A percentile compares a stretch with the other conserved stretches of the same genome.
These are phyloP conservation scores for Boletus mariae DNA, from an alignment of 1,284 basidiomycete genomes.

Conservation along the genomic window DNA sequence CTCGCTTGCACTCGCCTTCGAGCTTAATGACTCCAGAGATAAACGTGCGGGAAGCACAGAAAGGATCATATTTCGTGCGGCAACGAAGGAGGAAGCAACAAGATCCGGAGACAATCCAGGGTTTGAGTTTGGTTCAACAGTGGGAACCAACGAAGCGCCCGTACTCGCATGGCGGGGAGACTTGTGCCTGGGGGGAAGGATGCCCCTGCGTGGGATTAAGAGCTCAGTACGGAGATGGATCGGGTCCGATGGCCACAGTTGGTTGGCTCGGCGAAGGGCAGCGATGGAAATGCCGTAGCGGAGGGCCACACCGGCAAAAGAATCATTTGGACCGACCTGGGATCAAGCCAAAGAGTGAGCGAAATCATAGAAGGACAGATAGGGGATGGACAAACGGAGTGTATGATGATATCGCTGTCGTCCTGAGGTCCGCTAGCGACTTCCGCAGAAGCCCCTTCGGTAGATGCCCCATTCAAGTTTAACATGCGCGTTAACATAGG, in stretches of 20 bases:
- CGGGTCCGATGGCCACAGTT: conserved; percentile 86
- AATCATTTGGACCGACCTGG: conserved; percentile 71
- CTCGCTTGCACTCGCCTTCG: conserved; percentile 28
- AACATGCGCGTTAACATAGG: conserved; percentile 5
- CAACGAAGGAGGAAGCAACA: conserved; percentile 18
- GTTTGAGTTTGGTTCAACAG: neutral
- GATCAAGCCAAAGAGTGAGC: neutral
- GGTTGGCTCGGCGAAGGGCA: conserved; percentile 82
- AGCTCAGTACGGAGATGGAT: conserved; percentile 82
- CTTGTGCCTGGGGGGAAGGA: conserved; percentile 4
- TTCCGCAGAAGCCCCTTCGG: neutral
- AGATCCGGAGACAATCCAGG: conserved; percentile 7
- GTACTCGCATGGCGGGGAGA: neutral
- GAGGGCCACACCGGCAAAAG: conserved; percentile 79
- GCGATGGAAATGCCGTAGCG: conserved; percentile 83
- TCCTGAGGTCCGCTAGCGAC: neutral
- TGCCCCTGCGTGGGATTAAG: conserved; percentile 57
- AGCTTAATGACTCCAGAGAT: conserved; percentile 32
- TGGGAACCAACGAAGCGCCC: neutral
- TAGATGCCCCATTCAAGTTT: neutral
- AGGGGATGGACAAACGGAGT: conserved; percentile 19
- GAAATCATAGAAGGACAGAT: neutral
- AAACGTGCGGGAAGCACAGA: conserved; percentile 30
- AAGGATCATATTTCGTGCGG: conserved; percentile 25
- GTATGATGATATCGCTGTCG: conserved; percentile 7